Evolutionary conservation across 306 rosid species (phyloP).

Genomic region (Malus orientalis): DNA sequence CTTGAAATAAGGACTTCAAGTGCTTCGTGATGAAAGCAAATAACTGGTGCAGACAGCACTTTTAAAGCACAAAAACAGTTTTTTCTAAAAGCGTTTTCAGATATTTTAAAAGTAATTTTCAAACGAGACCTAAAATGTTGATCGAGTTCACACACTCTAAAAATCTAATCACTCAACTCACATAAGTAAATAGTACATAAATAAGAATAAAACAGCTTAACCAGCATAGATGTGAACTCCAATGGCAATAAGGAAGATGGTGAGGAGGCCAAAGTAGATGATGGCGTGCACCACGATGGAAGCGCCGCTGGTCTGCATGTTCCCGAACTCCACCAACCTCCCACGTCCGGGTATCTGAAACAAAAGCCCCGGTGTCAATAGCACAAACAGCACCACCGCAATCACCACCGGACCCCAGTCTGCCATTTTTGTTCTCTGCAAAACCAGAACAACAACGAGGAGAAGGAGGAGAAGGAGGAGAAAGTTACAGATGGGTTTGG

Average conservation of each 20-base stretch:
- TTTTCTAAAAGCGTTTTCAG: too few species aligned
- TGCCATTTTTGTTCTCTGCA: constrained; percentile 36
- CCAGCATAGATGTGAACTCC: constrained; percentile 71
- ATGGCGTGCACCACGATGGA: constrained; percentile 66
- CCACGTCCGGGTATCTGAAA: constrained; percentile 65
- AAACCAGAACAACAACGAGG: background rate
- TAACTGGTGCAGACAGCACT: too few species aligned
- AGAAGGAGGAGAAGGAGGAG: too few species aligned
- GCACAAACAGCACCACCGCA: constrained; percentile 68
- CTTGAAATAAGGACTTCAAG: too few species aligned
- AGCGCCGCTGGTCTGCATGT: constrained; percentile 71
- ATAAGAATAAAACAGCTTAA: background rate
- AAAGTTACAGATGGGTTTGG: background rate
- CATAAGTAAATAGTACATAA: background rate
- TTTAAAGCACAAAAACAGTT: too few species aligned
- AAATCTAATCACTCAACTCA: background rate
- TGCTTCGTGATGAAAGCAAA: too few species aligned
- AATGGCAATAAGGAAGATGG: constrained; percentile 61
- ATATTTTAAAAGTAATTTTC: fast-evolving
- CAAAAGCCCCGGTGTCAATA: constrained; percentile 58
- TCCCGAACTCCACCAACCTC: constrained; percentile 54
- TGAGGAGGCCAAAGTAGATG: constrained; percentile 77
- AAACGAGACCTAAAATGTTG: too few species aligned
- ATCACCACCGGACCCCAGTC: constrained; percentile 83
- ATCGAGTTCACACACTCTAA: background rate